These are phyloP conservation scores for Chalciporus sphaerocephalus DNA, from an alignment of 768 basidiomycete species.

Conservation along the genomic window DNA sequence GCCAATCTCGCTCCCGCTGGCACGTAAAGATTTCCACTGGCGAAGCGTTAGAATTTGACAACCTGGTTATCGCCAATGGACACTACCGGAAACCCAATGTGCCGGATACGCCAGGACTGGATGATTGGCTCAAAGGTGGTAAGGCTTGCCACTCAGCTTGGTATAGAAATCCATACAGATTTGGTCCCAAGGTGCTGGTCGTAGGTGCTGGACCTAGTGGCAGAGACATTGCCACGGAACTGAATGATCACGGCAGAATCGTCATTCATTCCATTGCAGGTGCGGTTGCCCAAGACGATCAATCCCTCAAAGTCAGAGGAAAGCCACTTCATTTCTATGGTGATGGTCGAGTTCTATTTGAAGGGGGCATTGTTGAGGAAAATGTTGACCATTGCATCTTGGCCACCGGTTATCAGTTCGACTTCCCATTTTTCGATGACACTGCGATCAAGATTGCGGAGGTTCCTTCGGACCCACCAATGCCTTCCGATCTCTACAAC, in stretches of 20 bases:
- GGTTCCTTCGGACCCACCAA: constrained; percentile 44
- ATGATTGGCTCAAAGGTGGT: constrained; percentile 48
- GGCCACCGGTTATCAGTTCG: constrained; percentile 70
- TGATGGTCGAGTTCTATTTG: constrained; percentile 49
- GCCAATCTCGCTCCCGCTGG: constrained; percentile 41
- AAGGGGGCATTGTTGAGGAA: constrained; percentile 52
- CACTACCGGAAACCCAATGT: constrained; percentile 65
- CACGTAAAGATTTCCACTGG: constrained; percentile 40
- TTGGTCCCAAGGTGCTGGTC: constrained; percentile 41
- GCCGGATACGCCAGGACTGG: constrained; percentile 57
- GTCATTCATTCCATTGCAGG: constrained; percentile 56
- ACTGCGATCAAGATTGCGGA: constrained; percentile 33
- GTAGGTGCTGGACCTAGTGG: constrained; percentile 64
- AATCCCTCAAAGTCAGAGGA: constrained; percentile 39
- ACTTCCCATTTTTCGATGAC: constrained; percentile 57
- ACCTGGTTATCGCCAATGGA: constrained; percentile 73
- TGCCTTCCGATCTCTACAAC: constrained; percentile 54
- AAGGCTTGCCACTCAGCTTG: constrained; percentile 62
- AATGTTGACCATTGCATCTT: constrained; percentile 62
- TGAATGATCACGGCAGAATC: constrained; percentile 39
- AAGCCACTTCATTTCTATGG: constrained; percentile 40
- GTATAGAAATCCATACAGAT: constrained; percentile 52
- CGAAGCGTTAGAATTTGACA: constrained; percentile 46
- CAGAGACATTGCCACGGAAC: constrained; percentile 58
- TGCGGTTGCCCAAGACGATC: constrained; percentile 29